These are phyloP conservation scores for Eucommia ulmoides DNA, from an alignment of 257 asterid genomes.

Conservation along the genomic window DNA sequence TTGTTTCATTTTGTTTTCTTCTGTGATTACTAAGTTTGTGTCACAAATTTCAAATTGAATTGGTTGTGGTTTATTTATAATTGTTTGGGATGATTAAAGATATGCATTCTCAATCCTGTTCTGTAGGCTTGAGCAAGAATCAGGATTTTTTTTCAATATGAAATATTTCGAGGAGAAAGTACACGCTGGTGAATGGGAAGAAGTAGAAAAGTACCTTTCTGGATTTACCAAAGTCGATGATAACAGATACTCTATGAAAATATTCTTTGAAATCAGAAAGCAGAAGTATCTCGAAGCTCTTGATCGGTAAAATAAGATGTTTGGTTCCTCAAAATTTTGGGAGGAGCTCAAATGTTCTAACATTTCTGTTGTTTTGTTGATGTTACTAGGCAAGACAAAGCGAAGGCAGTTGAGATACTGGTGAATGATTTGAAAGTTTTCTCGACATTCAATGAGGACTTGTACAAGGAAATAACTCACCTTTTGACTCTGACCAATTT, in stretches of 20 bases:
- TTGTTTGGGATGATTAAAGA: conserved; percentile 4
- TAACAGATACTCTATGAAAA: no score
- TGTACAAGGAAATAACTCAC: no score
- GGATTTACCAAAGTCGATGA: no score
- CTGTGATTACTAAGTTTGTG: neutral
- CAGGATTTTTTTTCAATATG: conserved; percentile 91
- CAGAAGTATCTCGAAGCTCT: conserved; percentile 98
- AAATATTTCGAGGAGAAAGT: conserved; percentile 94
- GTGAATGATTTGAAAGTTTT: no score
- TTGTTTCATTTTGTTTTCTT: neutral
- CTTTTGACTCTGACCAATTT: no score
- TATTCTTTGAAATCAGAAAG: conserved; percentile 91
- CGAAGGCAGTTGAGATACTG: no score
- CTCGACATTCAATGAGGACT: no score
- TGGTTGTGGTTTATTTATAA: conserved; percentile 3
- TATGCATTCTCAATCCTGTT: conserved; percentile 5
- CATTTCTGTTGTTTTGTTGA: no score
- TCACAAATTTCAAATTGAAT: neutral
- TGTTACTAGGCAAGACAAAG: no score
- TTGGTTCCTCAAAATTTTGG: no score
- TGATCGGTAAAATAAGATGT: conserved; percentile 45
- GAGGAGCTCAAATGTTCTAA: no score
- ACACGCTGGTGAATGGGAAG: conserved; percentile 96
- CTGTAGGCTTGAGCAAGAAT: conserved; percentile 92
- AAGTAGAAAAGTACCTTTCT: conserved; percentile 89